Conservation (phyloP, 805 yeast genomes). For the Candida dendrica region DNA sequence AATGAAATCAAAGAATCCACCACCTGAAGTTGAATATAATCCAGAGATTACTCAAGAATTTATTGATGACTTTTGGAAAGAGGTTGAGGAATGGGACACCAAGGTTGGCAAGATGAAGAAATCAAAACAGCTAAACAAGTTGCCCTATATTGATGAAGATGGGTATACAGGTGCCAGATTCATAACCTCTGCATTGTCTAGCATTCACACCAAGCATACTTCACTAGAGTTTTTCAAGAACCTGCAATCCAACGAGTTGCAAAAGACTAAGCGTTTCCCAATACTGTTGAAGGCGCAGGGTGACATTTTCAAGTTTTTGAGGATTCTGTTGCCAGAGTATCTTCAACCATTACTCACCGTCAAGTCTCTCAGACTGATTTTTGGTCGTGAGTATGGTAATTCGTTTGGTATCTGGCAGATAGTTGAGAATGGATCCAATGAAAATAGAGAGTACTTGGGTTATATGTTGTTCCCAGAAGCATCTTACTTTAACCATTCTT, state of each 20-base stretch:
- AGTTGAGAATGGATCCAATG: slow-evolving; percentile 28
- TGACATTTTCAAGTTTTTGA: slow-evolving; percentile 40
- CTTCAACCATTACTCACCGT: slow-evolving; percentile 31
- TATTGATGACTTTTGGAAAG: slow-evolving; percentile 30
- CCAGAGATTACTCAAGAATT: slow-evolving; percentile 11
- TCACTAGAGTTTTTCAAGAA: slow-evolving; percentile 24
- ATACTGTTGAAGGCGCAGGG: slow-evolving; percentile 39
- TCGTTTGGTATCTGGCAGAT: slow-evolving; percentile 66
- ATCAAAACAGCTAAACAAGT: slow-evolving; percentile 26
- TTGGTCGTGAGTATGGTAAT: slow-evolving; percentile 58
- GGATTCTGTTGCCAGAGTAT: slow-evolving; percentile 27
- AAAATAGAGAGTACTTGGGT: slow-evolving; percentile 50
- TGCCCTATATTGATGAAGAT: slow-evolving; percentile 43
- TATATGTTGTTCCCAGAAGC: slow-evolving; percentile 55
- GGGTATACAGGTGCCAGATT: slow-evolving; percentile 48
- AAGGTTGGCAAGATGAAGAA: slow-evolving; percentile 25
- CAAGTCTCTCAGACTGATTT: slow-evolving; percentile 33
- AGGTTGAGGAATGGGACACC: slow-evolving; percentile 30
- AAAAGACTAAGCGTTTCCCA: slow-evolving; percentile 40
- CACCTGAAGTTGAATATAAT: slow-evolving; percentile 7
- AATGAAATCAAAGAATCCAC: slow-evolving; percentile 22
- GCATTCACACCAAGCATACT: slow-evolving; percentile 16
- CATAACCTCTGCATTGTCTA: slow-evolving; percentile 32
- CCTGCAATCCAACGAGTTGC: slow-evolving; percentile 46
- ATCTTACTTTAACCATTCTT: slow-evolving; percentile 63